phyloP scores from a whole-genome alignment of 805 yeast genomes.

The Pichia membranifaciens region DNA sequence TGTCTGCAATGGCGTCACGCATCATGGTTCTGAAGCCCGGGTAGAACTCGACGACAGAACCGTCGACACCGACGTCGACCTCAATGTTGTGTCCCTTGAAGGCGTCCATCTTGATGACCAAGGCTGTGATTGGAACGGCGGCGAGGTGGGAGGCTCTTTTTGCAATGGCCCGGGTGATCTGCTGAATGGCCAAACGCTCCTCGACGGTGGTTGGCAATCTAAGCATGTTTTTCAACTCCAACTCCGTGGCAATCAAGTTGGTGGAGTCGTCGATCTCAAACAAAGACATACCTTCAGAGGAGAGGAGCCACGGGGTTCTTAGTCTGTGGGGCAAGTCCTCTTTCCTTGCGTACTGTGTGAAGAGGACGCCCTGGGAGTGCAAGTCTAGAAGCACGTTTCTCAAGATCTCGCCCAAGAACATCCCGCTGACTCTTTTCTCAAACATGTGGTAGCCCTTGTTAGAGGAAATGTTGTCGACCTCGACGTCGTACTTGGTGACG shows the following conservation, averaged over 20 bases:
- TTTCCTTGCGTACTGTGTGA: conserved; percentile 43
- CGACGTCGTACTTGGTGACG: conserved; percentile 66
- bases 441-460: conserved; percentile 87
- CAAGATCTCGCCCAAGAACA: conserved; percentile 87
- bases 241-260: conserved; percentile 62
- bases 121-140: conserved; percentile 85
- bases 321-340: conserved; percentile 54
- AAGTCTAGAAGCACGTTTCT: conserved; percentile 70
- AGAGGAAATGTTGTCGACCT: conserved; percentile 65
- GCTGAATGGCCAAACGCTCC: conserved; percentile 72
- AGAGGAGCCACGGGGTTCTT: conserved; percentile 69
- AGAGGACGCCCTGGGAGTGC: conserved; percentile 50
- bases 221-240: conserved; percentile 58
- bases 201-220: conserved; percentile 62
- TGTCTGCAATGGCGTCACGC: conserved; percentile 67
- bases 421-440: conserved; percentile 87
- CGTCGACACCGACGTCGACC: conserved; percentile 94
- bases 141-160: conserved; percentile 85
- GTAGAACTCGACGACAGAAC: conserved; percentile 87
- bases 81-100: conserved; percentile 58
- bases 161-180: conserved; percentile 71
- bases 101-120: conserved; percentile 60
- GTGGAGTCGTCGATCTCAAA: conserved; percentile 82
- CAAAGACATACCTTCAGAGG: conserved; percentile 78
- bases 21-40: conserved; percentile 82